These are phyloP conservation scores for Ambrosia trifida DNA, from an alignment of 129 eudicot genomes.

Conservation along the genomic window DNA sequence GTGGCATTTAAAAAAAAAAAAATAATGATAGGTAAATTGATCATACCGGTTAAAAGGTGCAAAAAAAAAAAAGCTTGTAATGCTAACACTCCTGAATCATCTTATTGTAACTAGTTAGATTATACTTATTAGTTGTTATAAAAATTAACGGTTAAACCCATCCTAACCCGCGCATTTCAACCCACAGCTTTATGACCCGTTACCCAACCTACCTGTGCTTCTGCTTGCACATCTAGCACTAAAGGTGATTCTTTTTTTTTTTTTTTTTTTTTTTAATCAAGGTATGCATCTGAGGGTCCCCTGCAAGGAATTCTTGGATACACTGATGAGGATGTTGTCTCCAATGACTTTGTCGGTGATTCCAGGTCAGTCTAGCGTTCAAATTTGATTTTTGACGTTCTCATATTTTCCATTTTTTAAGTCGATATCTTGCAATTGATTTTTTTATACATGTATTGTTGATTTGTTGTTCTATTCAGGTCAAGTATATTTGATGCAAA, in stretches of 20 bases:
- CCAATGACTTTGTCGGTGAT: constrained; percentile 94
- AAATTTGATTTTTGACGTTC: neutral
- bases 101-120: neutral
- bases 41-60: neutral
- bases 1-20: neutral
- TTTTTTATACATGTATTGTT: neutral
- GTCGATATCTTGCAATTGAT: constrained; percentile 2
- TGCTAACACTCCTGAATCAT: neutral
- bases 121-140: neutral
- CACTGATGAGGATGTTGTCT: constrained; percentile 95
- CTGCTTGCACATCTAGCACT: neutral
- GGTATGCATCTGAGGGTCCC: constrained; percentile 91
- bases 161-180: neutral
- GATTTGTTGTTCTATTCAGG: constrained; percentile 35
- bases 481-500: constrained; percentile 95
- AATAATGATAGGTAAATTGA: neutral
- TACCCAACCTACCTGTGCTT: neutral
- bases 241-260: neutral
- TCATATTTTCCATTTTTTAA: neutral
- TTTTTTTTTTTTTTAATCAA: too few relatives aligned
- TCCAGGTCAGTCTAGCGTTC: constrained; percentile 53
- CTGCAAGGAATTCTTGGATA: constrained; percentile 92
- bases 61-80: neutral
- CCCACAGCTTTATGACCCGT: neutral
- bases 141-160: neutral